Conservation (phyloP, 2,329 filamentous ascomycete species). For the Dactylellina leptospora region DNA sequence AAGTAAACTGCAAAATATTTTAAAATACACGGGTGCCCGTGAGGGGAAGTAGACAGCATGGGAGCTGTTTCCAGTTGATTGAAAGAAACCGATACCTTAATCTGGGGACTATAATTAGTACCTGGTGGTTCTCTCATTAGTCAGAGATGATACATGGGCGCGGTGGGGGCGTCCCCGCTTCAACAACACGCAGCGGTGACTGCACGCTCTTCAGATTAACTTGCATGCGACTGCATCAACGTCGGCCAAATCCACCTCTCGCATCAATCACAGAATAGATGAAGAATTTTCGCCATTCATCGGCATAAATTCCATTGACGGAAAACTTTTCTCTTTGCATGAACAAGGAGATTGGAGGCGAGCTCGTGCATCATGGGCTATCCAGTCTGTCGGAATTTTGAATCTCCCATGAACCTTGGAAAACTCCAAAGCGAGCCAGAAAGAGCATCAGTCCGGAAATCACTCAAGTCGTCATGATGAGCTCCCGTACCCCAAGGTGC, state of each 20-base stretch:
- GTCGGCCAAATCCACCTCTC: background rate
- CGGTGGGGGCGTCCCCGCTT: constrained; percentile 18
- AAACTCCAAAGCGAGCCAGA: background rate
- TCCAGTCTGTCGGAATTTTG: constrained; percentile 18
- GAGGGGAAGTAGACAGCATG: background rate
- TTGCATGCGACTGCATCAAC: background rate
- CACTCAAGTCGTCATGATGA: constrained; percentile 30
- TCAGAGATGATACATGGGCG: background rate
- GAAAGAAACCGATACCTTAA: background rate
- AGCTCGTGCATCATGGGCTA: constrained; percentile 31
- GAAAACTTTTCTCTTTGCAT: constrained; percentile 2
- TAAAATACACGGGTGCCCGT: background rate
- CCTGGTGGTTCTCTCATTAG: background rate
- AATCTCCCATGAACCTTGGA: constrained; percentile 18
- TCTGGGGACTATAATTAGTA: constrained; percentile 28
- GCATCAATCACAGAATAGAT: background rate
- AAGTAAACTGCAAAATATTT: background rate
- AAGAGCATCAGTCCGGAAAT: constrained; percentile 1
- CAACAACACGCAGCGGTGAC: background rate
- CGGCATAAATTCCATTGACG: background rate
- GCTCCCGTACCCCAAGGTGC: constrained; percentile 12
- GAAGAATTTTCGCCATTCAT: constrained; percentile 9
- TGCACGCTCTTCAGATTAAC: constrained; percentile 13
- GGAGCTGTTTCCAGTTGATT: constrained; percentile 32
- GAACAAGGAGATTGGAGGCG: constrained; percentile 24